A percentile compares a stretch with the other conserved stretches of the same genome.
Conservation (phyloP, 768 basidiomycete genomes). For the Punctularia strigosozonata region DNA sequence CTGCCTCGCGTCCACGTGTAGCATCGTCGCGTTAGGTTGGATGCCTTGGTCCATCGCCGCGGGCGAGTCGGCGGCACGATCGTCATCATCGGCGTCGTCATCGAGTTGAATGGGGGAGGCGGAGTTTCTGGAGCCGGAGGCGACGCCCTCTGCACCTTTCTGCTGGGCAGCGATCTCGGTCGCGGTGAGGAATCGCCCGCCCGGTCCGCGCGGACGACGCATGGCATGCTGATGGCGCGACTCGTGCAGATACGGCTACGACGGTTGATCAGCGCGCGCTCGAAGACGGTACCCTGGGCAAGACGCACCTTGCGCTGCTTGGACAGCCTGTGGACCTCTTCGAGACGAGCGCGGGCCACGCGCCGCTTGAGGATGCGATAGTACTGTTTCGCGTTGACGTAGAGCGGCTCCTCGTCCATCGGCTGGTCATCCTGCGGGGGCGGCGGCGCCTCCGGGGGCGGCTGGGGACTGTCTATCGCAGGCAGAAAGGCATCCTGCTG, state of each 20-base stretch:
- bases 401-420: conserved; percentile 93
- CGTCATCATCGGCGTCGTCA: conserved; percentile 34
- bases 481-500: conserved; percentile 4
- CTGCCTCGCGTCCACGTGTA: conserved; percentile 6
- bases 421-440: conserved; percentile 23
- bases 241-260: conserved; percentile 93
- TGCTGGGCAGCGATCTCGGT: conserved; percentile 88
- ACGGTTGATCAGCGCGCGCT: conserved; percentile 4
- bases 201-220: conserved; percentile 92
- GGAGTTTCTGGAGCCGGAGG: conserved; percentile 18
- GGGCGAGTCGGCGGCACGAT: conserved; percentile 16
- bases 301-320: conserved; percentile 75
- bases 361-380: conserved; percentile 96
- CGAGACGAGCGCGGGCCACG: conserved; percentile 79
- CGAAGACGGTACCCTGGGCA: conserved; percentile 2
- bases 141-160: conserved; percentile 22
- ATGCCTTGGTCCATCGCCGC: not conserved
- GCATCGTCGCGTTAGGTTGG: conserved; percentile 3
- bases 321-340: conserved; percentile 89
- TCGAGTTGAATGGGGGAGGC: conserved; percentile 19
- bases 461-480: conserved; percentile 7
- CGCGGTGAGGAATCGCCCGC: conserved; percentile 93
- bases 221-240: conserved; percentile 97
- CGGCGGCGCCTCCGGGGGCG: conserved; percentile 2
- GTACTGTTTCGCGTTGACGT: conserved; percentile 99